A percentile compares a stretch with the other conserved stretches of the same genome.
Conservation (phyloP, 768 basidiomycete genomes). For the Lactarius vividus region DNA sequence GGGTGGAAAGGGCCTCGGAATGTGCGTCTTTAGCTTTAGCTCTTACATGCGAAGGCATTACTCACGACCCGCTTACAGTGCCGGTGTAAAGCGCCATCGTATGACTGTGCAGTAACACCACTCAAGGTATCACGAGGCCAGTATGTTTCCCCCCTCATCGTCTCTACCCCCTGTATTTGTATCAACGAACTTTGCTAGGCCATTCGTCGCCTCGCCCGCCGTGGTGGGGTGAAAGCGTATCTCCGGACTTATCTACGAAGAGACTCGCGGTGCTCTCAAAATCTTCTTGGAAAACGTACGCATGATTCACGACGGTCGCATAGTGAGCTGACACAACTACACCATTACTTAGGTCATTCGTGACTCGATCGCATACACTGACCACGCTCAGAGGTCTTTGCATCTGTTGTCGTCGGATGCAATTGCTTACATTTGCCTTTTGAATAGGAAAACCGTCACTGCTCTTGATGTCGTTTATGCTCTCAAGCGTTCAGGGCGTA, state of each 20-base stretch:
- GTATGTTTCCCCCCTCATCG: conserved; percentile 12
- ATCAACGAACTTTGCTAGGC: conserved; percentile 30
- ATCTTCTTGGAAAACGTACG: conserved; percentile 53
- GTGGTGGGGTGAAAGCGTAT: conserved; percentile 70
- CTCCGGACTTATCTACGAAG: conserved; percentile 59
- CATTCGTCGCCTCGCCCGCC: conserved; percentile 56
- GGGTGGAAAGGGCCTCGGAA: conserved; percentile 48
- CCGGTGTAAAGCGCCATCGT: conserved; percentile 47
- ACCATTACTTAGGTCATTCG: conserved; percentile 40
- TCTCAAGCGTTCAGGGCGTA: conserved; percentile 56
- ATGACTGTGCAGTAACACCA: conserved; percentile 48
- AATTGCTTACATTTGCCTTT: neutral
- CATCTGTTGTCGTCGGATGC: neutral
- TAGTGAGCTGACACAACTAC: neutral
- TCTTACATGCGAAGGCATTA: neutral
- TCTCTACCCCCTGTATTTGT: conserved; percentile 12
- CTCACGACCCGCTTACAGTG: conserved; percentile 21
- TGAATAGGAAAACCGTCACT: conserved; percentile 47
- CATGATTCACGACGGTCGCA: conserved; percentile 26
- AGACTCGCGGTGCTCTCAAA: conserved; percentile 65
- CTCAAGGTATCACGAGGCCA: conserved; percentile 52
- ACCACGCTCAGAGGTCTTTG: conserved; percentile 54
- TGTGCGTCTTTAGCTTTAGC: conserved; percentile 25
- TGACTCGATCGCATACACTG: conserved; percentile 62
- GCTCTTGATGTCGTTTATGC: conserved; percentile 63